Conservation (phyloP, 805 yeast genomes). For the Kodamaea restingae region DNA sequence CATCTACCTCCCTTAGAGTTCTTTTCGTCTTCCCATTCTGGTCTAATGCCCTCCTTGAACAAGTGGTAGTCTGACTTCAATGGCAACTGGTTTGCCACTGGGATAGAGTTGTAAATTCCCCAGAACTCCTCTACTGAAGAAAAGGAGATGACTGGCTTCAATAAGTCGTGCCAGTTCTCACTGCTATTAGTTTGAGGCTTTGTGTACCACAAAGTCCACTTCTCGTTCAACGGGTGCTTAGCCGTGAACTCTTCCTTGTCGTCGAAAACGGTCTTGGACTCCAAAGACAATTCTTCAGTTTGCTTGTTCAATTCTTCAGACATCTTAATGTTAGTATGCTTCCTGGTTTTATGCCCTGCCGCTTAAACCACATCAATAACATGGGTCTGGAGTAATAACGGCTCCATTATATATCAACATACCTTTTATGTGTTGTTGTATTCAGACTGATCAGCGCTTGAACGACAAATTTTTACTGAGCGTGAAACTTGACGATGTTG, state of each 20-base stretch:
- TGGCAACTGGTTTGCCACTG: slow-evolving; percentile 88
- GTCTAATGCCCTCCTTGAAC: slow-evolving; percentile 89
- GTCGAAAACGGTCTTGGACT: slow-evolving; percentile 51
- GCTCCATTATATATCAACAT: not conserved
- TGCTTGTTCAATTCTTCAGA: slow-evolving; percentile 43
- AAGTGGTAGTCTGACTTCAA: slow-evolving; percentile 90
- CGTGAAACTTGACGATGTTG: slow-evolving; percentile 13
- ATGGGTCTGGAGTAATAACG: no score
- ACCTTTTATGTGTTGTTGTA: not conserved
- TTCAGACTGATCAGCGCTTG: slow-evolving; percentile 3
- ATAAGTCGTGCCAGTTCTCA: slow-evolving; percentile 88
- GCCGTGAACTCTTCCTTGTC: slow-evolving; percentile 62
- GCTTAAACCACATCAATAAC: no score
- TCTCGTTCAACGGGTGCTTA: slow-evolving; percentile 83
- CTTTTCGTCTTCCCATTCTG: slow-evolving; percentile 96
- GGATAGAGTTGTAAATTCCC: slow-evolving; percentile 94
- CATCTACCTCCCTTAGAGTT: slow-evolving; percentile 94
- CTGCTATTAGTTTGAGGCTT: slow-evolving; percentile 77
- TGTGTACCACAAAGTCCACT: slow-evolving; percentile 97
- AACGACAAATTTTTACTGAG: slow-evolving; percentile 8
- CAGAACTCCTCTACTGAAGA: slow-evolving; percentile 97
- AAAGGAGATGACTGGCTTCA: slow-evolving; percentile 89
- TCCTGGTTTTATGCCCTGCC: not conserved
- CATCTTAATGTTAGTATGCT: slow-evolving; percentile 22
- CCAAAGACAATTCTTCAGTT: slow-evolving; percentile 43